Conservation (phyloP, 805 yeast species). For the Starmerella lactis-condensi region DNA sequence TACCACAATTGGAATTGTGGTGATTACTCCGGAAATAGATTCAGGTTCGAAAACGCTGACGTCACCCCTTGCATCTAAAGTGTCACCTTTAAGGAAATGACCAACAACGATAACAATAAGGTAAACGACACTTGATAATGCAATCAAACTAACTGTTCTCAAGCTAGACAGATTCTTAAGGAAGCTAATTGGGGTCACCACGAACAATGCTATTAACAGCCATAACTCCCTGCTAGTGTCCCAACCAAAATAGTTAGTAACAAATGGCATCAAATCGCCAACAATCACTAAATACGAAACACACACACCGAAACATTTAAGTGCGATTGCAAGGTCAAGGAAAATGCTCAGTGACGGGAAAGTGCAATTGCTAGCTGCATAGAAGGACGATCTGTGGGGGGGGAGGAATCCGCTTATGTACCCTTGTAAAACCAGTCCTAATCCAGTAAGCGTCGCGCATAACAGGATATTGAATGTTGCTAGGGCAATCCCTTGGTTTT, state of each 20-base stretch:
- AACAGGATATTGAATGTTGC: constrained; percentile 37
- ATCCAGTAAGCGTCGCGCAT: constrained; percentile 48
- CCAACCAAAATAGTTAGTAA: constrained; percentile 25
- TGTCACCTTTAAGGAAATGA: constrained; percentile 47
- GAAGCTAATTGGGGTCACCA: constrained; percentile 48
- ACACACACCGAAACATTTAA: constrained; percentile 70
- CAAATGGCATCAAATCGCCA: constrained; percentile 55
- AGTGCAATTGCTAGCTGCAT: constrained; percentile 45
- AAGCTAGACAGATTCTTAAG: constrained; percentile 61
- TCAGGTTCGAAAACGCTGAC: constrained; percentile 33
- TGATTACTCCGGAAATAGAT: constrained; percentile 29
- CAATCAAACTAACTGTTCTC: constrained; percentile 69
- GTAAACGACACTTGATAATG: constrained; percentile 63
- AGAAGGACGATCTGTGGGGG: constrained; percentile 47
- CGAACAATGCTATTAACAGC: constrained; percentile 19
- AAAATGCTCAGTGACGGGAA: constrained; percentile 49
- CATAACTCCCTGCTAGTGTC: constrained; percentile 25
- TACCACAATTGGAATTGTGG: constrained; percentile 76
- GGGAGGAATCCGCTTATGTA: constrained; percentile 28
- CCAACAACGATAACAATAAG: constrained; percentile 51
- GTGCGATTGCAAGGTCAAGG: constrained; percentile 55
- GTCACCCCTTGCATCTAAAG: constrained; percentile 32
- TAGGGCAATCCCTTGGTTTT: constrained; percentile 40
- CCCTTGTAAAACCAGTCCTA: constrained; percentile 29
- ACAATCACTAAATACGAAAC: constrained; percentile 53